These are phyloP conservation scores for Nymphaea colorata DNA, from an alignment of 164 flowering plant genomes.

Conservation along the genomic window DNA sequence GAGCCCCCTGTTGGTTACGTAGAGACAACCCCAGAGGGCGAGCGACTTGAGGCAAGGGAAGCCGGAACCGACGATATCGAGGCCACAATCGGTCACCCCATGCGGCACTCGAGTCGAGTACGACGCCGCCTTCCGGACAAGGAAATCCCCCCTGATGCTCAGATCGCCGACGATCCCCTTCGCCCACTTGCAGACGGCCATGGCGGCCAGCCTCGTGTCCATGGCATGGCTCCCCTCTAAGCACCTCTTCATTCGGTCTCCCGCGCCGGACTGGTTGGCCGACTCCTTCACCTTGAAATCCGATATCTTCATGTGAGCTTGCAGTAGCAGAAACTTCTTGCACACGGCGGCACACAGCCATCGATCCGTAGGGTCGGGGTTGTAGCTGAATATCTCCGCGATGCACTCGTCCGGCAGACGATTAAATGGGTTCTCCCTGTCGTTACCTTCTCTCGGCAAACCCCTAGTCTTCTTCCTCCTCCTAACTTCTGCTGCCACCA, in stretches of 20 bases:
- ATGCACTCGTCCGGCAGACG: constrained; percentile 14
- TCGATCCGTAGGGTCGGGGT: constrained; percentile 9
- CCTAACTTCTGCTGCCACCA: neutral
- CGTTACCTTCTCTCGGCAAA: neutral
- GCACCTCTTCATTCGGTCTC: neutral
- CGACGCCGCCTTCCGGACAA: neutral
- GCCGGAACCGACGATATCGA: constrained; percentile 21
- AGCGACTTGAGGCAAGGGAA: constrained; percentile 23
- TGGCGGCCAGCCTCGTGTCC: constrained; percentile 28
- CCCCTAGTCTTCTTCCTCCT: neutral
- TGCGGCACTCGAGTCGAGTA: constrained; percentile 15
- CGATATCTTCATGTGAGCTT: constrained; percentile 8
- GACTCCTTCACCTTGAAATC: constrained; percentile 4
- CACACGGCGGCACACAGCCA: constrained; percentile 12
- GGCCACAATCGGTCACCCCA: constrained; percentile 27
- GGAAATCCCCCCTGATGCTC: constrained; percentile 15
- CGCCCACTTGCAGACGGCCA: constrained; percentile 20
- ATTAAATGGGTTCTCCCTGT: neutral
- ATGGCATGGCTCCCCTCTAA: constrained; percentile 12
- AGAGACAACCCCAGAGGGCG: constrained; percentile 20
- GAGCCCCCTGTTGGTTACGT: constrained; percentile 21
- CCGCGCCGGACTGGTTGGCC: neutral
- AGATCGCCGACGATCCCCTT: constrained; percentile 26
- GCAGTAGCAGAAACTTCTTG: constrained; percentile 13
- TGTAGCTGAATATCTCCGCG: constrained; percentile 10